Evolutionary conservation across 345 rosid genomes (phyloP).

Genomic region (Eucalyptus pumila): DNA sequence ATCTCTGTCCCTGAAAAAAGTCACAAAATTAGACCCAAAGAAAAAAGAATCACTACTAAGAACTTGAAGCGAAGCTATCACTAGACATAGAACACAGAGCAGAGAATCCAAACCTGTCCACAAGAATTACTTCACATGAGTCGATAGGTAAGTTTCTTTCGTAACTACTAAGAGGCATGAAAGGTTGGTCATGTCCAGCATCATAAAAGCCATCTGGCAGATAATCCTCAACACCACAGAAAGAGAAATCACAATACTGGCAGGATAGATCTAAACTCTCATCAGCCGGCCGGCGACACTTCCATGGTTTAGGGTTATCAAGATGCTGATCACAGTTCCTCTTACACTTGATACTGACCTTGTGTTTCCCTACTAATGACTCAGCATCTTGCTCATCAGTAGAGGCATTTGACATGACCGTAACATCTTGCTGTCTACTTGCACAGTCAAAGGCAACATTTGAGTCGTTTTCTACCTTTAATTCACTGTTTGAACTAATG

Average conservation of each 20-base stretch:
- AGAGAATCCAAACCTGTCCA: constrained; percentile 56
- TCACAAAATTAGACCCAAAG: background rate
- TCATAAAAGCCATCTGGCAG: constrained; percentile 94
- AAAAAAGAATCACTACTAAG: background rate
- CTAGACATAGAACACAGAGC: background rate
- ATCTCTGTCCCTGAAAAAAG: constrained; percentile 48
- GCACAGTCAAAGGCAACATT: constrained; percentile 7
- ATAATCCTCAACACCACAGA: constrained; percentile 61
- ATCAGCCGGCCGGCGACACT: constrained; percentile 34
- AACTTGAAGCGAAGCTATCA: background rate
- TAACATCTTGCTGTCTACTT: constrained; percentile 11
- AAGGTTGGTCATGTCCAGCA: constrained; percentile 93
- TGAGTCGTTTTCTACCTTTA: constrained; percentile 11
- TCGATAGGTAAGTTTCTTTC: constrained; percentile 51
- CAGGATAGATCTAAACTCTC: constrained; percentile 28
- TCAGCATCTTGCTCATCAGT: constrained; percentile 29
- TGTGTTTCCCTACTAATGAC: constrained; percentile 24
- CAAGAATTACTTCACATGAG: constrained; percentile 88
- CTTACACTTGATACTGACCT: constrained; percentile 33
- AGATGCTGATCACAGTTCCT: constrained; percentile 62
- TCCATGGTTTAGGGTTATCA: constrained; percentile 87
- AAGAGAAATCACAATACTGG: constrained; percentile 59
- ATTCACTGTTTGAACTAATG: constrained; percentile 11
- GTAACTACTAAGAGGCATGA: constrained; percentile 48
- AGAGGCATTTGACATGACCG: constrained; percentile 15